Percentiles rank a stretch among this genome's conserved stretches.
These are phyloP conservation scores for Maudiozyma serrabonitensis DNA, from an alignment of 805 yeast species.

Conservation along the genomic window DNA sequence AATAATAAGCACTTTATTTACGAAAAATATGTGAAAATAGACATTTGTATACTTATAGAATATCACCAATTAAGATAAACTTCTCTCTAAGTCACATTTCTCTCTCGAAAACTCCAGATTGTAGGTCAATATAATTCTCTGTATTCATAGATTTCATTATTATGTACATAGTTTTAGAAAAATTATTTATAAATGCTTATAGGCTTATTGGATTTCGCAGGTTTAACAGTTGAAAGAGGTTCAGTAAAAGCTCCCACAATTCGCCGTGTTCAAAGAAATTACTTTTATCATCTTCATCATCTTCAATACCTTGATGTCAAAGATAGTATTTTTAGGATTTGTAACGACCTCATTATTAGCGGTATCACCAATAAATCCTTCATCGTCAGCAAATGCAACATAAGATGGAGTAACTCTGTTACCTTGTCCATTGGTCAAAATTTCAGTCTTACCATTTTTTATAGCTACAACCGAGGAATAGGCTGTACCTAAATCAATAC, in stretches of 20 bases:
- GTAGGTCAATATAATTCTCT: no score
- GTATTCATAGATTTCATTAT: no score
- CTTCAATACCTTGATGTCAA: conserved; percentile 78
- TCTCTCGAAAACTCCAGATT: no score
- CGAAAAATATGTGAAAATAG: neutral
- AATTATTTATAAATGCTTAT: no score
- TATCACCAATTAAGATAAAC: no score
- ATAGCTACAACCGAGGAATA: conserved; percentile 92
- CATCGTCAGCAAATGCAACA: conserved; percentile 87
- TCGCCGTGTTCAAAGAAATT: conserved; percentile 64
- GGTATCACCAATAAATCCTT: conserved; percentile 90
- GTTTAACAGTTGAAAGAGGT: no score
- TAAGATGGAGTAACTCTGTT: conserved; percentile 93
- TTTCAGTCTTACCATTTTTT: conserved; percentile 81
- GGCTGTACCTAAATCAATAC: conserved; percentile 96
- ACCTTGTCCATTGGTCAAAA: conserved; percentile 93
- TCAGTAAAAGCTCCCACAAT: conserved; percentile 29
- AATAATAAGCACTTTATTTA: neutral
- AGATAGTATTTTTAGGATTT: conserved; percentile 77
- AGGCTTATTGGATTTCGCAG: no score
- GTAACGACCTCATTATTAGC: conserved; percentile 93
- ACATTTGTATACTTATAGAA: no score
- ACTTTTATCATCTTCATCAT: conserved; percentile 46
- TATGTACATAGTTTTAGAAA: no score
- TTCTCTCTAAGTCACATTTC: no score